Evolutionary conservation across 192 early-diverging fungal genomes (phyloP).

Genomic region (Rhizophagus prolifer): DNA sequence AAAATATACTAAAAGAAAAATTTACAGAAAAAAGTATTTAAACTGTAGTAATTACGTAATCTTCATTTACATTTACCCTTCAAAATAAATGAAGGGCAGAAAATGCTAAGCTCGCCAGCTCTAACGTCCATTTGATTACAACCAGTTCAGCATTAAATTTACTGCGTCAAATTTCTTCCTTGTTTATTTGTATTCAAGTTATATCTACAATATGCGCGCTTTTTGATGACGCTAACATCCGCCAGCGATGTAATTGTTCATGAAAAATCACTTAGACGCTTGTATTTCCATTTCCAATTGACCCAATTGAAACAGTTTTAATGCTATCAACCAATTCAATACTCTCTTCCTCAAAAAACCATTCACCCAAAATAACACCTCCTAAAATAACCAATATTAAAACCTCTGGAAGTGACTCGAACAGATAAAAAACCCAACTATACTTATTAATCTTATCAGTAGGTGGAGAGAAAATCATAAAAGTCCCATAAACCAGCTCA

Average conservation of each 20-base stretch:
- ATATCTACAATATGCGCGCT: neutral
- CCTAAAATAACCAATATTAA: neutral
- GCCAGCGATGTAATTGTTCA: neutral
- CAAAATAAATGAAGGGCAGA: too few species aligned
- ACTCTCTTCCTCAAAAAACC: conserved; percentile 39
- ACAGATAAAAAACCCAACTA: conserved; percentile 4
- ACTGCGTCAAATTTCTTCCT: too few species aligned
- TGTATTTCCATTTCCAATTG: neutral
- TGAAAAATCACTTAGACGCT: neutral
- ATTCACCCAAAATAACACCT: neutral
- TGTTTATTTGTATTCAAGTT: neutral
- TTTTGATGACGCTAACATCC: too few species aligned
- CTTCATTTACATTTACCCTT: too few species aligned
- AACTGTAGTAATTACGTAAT: too few species aligned
- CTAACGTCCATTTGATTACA: too few species aligned
- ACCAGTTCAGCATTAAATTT: too few species aligned
- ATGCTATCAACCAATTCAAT: neutral
- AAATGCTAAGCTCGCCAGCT: too few species aligned
- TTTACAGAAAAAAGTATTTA: neutral
- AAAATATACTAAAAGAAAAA: too few species aligned
- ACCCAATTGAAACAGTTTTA: neutral
- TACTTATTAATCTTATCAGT: neutral
- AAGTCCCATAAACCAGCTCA: neutral
- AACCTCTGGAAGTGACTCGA: conserved; percentile 2
- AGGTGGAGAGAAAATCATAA: neutral